Base-by-base conservation (phyloP, 2,329 filamentous ascomycete genomes). In the Penicillium polonicum region DNA sequence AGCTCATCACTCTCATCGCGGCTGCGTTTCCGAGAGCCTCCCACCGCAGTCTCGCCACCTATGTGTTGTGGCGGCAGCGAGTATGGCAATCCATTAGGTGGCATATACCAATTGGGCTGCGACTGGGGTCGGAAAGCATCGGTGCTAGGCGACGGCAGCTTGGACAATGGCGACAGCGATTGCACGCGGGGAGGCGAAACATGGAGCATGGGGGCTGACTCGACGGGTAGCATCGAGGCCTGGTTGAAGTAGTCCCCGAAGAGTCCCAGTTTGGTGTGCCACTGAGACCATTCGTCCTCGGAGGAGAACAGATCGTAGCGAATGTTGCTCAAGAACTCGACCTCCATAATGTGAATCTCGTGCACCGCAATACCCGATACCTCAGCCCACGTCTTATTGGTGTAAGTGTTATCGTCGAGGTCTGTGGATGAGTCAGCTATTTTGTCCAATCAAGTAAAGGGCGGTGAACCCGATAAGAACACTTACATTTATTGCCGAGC, bases 251-350 rank as follows among this genome's bases (percentile, higher is more conserved):
- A 97, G 52, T 88, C 86, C 63, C 88, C 87, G 71, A 97, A 97
- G 64, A 88, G 88, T 52, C 88, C 84, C 54, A 97, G 80, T 73
- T 92, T 92, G 60, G 82, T 79, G 68, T 97, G 87, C 94, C 94
- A 97, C 53, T 87, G 83, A 48, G 86, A 83, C 94, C 94, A 99
- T 72, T 96, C 85, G 52, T 86, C 83, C 70, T 91, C 88, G 4
- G 92, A 95, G 4, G 91, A 91, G 71, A 93, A 87, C 8, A 99
- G 80, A 67, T 91, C 92, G 76, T 97, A 99, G 69, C 93, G 87
- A 88, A 99, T 96, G 75, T 97, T 97, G 80, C 93, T 97, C 62
- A 99, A 80, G 68, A 99, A 99, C 74, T 99, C 94, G n/a, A 99
- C 94, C 74, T 99, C 94, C 94, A 99, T 99, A 44, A 97, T 89